Base-by-base conservation (phyloP, 768 basidiomycete species). In the Podaxis mareebaensis region DNA sequence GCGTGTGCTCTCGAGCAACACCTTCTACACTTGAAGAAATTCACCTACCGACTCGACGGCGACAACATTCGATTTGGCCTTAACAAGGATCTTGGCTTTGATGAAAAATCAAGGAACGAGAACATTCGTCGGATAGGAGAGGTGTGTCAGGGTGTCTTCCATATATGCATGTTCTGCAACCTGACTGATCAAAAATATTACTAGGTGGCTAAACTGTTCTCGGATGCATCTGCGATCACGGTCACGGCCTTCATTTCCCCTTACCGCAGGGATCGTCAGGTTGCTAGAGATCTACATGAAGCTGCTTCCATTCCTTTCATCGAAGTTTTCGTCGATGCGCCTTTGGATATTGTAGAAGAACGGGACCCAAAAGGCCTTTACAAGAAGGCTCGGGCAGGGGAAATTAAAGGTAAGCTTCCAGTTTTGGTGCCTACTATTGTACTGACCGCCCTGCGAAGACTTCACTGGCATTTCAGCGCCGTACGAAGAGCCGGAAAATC, bases 201-300 rank as follows among this genome's bases (percentile, higher is more conserved):
- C n/a, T 70, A 96, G 95, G 96, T 99, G 54, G 89, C 97, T 52
- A 95, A 94, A 74, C 81, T 99, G 46, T 97, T 99, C 75, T 87
- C 95, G 20, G 92, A 96, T 70, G 85, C 95, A 3, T 89, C 86
- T 36, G 92, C 90, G 68, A 83, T 97, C 67, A 82, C 92, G 17
- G 82, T 98, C 72, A 96, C 97, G 17, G 96, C 97, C 12, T 99
- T 99, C 79, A 99, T 99, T 76, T 99, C 97, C 1, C 97, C 97
- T n/a, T 98, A 99, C 77, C 82, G 85, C 54, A 84, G 87, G 13
- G 96, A 99, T 79, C 88, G 97, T 38, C 82, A 85, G 12, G 73
- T 89, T 53, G 97, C 93, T 22, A 87, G 97, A 49, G 79, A 88
- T 63, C 81, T 99, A 30, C 96, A 99, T 75, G 82, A 85, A 53